A percentile compares a stretch with the other conserved stretches of the same genome.
phyloP scores from a whole-genome alignment of 73 alveolate species.

The Tetrahymena borealis region DNA sequence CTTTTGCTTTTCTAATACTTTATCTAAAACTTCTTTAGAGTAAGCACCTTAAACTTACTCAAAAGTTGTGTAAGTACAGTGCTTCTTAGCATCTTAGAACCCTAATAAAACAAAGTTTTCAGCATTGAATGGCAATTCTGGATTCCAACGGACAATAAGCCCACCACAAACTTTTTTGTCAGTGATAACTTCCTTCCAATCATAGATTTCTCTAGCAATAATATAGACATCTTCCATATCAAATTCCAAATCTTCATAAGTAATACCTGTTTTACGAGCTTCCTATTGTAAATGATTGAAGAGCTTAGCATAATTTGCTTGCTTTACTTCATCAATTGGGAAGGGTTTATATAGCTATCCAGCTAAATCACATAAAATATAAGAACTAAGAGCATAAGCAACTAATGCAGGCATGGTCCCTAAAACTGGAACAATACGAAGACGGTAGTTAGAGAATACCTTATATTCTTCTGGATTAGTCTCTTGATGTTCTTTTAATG shows the following conservation, averaged over 20 bases:
- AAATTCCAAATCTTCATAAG: background rate
- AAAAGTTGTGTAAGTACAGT: background rate
- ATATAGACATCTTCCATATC: background rate
- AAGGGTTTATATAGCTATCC: conserved; percentile 10
- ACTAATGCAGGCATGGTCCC: conserved; percentile 81
- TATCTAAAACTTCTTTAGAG: background rate
- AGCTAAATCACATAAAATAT: conserved; percentile 44
- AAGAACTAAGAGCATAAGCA: conserved; percentile 61
- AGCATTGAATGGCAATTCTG: background rate
- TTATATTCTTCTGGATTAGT: conserved; percentile 56
- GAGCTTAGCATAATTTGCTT: background rate
- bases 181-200: background rate
- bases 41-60: background rate
- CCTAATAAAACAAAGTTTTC: background rate
- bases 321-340: conserved; percentile 2
- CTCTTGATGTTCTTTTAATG: conserved; percentile 55
- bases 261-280: background rate
- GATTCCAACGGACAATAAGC: background rate
- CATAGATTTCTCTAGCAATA: conserved; percentile 6
- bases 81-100: background rate
- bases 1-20: background rate
- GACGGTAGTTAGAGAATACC: conserved; percentile 59
- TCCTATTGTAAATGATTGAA: background rate
- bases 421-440: conserved; percentile 75
- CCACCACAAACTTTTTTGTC: background rate